Base-by-base conservation (phyloP, 2,329 filamentous ascomycete species). In the Beauveria rudraprayagi region DNA sequence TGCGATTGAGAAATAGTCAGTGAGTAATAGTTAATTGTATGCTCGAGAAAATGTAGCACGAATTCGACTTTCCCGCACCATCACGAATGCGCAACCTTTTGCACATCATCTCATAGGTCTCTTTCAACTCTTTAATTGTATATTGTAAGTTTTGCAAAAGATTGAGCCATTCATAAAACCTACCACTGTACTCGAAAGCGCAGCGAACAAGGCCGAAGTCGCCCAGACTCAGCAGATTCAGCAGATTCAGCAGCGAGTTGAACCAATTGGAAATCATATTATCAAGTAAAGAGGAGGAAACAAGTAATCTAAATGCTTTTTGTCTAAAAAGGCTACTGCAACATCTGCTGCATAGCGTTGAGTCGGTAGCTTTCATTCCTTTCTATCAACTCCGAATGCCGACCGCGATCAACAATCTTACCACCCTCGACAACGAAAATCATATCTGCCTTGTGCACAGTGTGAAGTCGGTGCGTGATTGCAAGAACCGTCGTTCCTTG, bases 401-500 rank as follows among this genome's bases (percentile, higher is more conserved):
- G 11, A 54, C 67, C 17, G 52, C 66, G 40, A 70, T 74, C 3
- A 3, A 55, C 58, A 40, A 47, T 47, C 11, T 48, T 47, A 17
- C 58, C 58, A 28, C 41, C 34, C 11, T 60, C 43, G 3, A 60
- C 28, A 53, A 81, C 71, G 64, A 78, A 76, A 61, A 81, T 81
- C 3, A 74, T 67, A 66, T 81, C 76, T 4, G 79, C 78, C 46
- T 73, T 75, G 50, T 74, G 71, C 54, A 81, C 77, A 5, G 78
- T 81, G 58, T 76, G 73, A 60, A 81, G 65, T 30, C 78, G 70
- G 68, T 81, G 79, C 6, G 79, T 77, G 56, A 81, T 78, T 5
- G 77, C 78, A 62, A 81, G 70, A 16, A 80, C 77, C 1, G 78
- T 81, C 17, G 77, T 76, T 61, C 65, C 76, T 43, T 72, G 73